These are phyloP conservation scores for Solanum raphanifolium DNA, from an alignment of 257 asterid species.

Conservation along the genomic window DNA sequence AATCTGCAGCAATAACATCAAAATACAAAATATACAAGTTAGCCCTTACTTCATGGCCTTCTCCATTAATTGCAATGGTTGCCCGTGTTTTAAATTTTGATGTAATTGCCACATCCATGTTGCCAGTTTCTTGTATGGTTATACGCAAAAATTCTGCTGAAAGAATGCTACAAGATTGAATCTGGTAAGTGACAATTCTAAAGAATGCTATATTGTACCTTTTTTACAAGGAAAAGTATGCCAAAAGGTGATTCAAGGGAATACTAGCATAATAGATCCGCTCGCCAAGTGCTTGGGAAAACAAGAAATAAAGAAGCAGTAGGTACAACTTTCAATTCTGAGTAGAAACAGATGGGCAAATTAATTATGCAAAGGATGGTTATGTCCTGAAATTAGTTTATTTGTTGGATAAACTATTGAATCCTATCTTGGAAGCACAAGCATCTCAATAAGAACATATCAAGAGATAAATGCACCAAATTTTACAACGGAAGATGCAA, in stretches of 20 bases:
- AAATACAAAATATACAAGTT: neutral
- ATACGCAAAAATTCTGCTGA: constrained; percentile 95
- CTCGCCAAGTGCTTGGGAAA: neutral
- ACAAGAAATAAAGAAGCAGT: neutral
- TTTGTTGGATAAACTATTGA: neutral
- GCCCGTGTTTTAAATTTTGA: constrained; percentile 22
- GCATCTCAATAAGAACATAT: neutral
- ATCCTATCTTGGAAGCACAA: neutral
- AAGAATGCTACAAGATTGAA: constrained; percentile 97
- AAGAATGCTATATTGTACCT: neutral
- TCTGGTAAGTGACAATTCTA: constrained; percentile 52
- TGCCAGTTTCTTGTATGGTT: constrained; percentile 61
- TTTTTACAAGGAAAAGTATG: neutral
- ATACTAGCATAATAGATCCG: neutral
- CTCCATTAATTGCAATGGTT: constrained; percentile 36
- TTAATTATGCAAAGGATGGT: neutral
- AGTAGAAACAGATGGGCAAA: neutral
- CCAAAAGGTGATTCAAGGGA: neutral
- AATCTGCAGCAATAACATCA: neutral
- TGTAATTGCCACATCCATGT: constrained; percentile 32
- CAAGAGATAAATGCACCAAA: neutral
- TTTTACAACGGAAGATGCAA: neutral
- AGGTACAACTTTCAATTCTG: neutral
- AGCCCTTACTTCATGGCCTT: constrained; percentile 50
- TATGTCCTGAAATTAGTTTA: neutral